phyloP scores from a whole-genome alignment of 805 yeast species.

The Yarrowia phangngaensis region DNA sequence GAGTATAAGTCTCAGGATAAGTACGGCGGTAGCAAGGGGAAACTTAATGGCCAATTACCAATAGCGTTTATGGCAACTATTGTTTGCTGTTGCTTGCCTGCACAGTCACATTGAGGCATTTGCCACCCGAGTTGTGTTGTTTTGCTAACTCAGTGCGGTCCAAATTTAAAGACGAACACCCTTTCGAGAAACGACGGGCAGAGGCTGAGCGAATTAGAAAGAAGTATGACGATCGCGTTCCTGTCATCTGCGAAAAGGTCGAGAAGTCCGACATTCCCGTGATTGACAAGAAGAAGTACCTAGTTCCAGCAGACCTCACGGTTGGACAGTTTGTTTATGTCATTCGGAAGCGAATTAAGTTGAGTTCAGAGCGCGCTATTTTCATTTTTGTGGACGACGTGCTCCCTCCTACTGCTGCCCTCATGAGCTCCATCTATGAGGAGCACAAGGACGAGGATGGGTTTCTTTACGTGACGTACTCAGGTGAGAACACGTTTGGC shows the following conservation, averaged over 20 bases:
- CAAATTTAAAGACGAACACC: constrained; percentile 91
- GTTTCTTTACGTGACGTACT: constrained; percentile 88
- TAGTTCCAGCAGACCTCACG: constrained; percentile 92
- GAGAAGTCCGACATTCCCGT: constrained; percentile 95
- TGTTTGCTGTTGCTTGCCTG: neutral
- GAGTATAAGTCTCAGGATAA: constrained; percentile 10
- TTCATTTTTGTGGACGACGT: constrained; percentile 96
- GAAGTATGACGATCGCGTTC: constrained; percentile 87
- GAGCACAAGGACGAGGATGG: constrained; percentile 98
- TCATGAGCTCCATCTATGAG: constrained; percentile 90
- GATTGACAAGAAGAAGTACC: constrained; percentile 93
- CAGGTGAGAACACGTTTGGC: constrained; percentile 98
- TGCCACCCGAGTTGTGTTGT: constrained; percentile 10
- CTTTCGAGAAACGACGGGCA: constrained; percentile 92
- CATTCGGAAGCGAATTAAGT: constrained; percentile 89
- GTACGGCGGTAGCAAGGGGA: neutral
- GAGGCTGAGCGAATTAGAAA: constrained; percentile 88
- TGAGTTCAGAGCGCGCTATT: constrained; percentile 96
- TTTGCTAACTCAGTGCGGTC: constrained; percentile 60
- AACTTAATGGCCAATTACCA: neutral
- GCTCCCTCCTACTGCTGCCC: constrained; percentile 95
- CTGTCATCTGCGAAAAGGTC: constrained; percentile 95
- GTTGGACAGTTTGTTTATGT: constrained; percentile 98
- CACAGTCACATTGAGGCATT: no score
- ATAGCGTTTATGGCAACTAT: neutral